Conservation (phyloP, 2,329 filamentous ascomycete species). For the Ophiostoma novo-ulmi region DNA sequence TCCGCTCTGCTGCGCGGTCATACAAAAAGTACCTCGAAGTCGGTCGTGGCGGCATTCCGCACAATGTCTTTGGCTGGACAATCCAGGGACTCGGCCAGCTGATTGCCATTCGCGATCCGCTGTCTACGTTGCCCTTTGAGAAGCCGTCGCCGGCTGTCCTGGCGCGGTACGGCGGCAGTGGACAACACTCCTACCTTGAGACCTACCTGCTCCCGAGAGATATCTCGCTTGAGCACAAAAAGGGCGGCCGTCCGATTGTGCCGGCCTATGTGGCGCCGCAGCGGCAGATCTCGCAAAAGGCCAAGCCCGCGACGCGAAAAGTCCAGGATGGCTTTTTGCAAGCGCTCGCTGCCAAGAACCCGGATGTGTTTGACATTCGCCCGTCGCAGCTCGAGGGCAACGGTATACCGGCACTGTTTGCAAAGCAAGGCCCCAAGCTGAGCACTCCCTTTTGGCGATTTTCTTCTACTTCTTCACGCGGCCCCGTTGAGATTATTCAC, state of each 20-base stretch:
- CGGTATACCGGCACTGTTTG: background rate
- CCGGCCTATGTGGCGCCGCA: background rate
- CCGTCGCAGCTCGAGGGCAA: background rate
- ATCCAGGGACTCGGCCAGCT: conserved; percentile 33
- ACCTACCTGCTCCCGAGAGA: background rate
- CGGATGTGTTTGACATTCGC: background rate
- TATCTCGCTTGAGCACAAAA: background rate
- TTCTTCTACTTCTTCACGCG: background rate
- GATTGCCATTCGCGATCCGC: conserved; percentile 35
- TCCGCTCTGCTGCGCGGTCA: background rate
- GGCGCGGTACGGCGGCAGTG: conserved; percentile 28
- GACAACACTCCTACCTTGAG: background rate
- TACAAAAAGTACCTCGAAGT: conserved; percentile 27
- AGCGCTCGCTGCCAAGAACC: background rate
- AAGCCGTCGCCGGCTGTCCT: conserved; percentile 26
- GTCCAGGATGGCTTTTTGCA: background rate
- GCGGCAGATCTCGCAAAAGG: conserved; percentile 5
- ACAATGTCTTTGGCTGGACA: conserved; percentile 41
- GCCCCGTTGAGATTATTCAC: conserved; percentile 37
- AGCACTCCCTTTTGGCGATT: background rate
- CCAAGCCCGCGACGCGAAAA: background rate
- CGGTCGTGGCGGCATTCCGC: conserved; percentile 42
- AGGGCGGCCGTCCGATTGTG: background rate
- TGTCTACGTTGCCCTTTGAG: conserved; percentile 32
- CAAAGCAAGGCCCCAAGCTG: background rate